Base-by-base conservation (phyloP, 2,329 filamentous ascomycete species). In the Myriosclerotinia duriaeana region DNA sequence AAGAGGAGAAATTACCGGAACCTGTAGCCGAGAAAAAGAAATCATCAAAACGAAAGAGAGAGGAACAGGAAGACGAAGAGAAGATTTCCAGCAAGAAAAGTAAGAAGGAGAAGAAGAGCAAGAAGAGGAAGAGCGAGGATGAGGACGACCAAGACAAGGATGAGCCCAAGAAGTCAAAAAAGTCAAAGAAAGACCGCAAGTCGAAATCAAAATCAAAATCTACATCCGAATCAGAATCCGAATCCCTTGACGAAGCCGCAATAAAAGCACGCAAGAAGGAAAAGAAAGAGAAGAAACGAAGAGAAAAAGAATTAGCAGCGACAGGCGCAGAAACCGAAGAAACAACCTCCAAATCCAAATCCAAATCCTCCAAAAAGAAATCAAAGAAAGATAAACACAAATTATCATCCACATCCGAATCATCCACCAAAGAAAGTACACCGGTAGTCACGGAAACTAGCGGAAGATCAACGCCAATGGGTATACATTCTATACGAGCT, bases 401-500 rank as follows among this genome's bases (percentile, higher is more conserved):
- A 63, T 64, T 79, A 71, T 77, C 76, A 70, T 73, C 72, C 46
- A 69, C 68, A 52, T 64, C 66, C 64, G 65, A 69, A 46, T 72
- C 73, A 5, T 71, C 70, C 55, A 69, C 66, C 22, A 70, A 70
- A 40, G 67, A 71, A 61, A 72, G 68, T 59, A 72, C 74, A 61
- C 68, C 77, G 40, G 71, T 61, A 61, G 72, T 68, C 67, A 73
- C 69, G 67, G 69, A 79, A 1, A 78, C 79, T 2, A 80, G 78
- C 30, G 79, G 78, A 34, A 80, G 80, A 58, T 80, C 79, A 64
- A 80, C 78, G 55, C 81, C 81, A 38, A 83, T 66, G 76, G 79
- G 84, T 59, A 85, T 92, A 70, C 91, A 93, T 76, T 85, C 90
- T 65, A 87, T 93, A 56, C 83, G 94, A 70, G 87, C 91, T 71